Conservation (phyloP, 176 grass and related monocot species). For the Leersia perrieri region DNA sequence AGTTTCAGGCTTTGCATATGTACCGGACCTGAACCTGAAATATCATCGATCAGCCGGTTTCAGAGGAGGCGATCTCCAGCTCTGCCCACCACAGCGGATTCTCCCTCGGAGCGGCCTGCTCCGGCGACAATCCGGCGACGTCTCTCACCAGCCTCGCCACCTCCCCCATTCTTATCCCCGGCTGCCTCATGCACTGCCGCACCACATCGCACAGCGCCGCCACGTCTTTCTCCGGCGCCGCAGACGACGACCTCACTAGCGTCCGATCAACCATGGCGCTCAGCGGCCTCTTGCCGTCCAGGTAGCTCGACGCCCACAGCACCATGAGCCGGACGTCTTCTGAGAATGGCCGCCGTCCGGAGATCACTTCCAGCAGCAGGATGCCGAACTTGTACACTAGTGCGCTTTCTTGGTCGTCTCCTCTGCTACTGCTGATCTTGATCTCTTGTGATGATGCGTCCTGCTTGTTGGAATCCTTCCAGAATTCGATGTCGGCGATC, state of each 20-base stretch:
- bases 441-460: background rate
- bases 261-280: slow-evolving; percentile 57
- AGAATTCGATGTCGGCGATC: slow-evolving; percentile 58
- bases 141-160: slow-evolving; percentile 44
- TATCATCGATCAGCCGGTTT: slow-evolving; percentile 27
- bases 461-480: slow-evolving; percentile 24
- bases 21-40: background rate
- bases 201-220: slow-evolving; percentile 56
- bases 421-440: background rate
- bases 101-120: slow-evolving; percentile 41
- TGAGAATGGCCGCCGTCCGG: slow-evolving; percentile 63
- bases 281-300: slow-evolving; percentile 58
- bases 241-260: slow-evolving; percentile 38
- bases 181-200: slow-evolving; percentile 43
- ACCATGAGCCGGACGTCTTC: slow-evolving; percentile 72
- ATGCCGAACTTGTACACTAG: slow-evolving; percentile 75
- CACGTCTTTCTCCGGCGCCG: slow-evolving; percentile 45
- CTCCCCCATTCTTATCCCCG: slow-evolving; percentile 27
- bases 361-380: slow-evolving; percentile 80
- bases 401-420: slow-evolving; percentile 37
- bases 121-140: slow-evolving; percentile 41
- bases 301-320: slow-evolving; percentile 86
- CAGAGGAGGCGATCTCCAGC: slow-evolving; percentile 57
- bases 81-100: slow-evolving; percentile 85
- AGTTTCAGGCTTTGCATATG: background rate